These are phyloP conservation scores for Poteriospumella lacustris DNA, from an alignment of 108 stramenopile genomes.

Conservation along the genomic window DNA sequence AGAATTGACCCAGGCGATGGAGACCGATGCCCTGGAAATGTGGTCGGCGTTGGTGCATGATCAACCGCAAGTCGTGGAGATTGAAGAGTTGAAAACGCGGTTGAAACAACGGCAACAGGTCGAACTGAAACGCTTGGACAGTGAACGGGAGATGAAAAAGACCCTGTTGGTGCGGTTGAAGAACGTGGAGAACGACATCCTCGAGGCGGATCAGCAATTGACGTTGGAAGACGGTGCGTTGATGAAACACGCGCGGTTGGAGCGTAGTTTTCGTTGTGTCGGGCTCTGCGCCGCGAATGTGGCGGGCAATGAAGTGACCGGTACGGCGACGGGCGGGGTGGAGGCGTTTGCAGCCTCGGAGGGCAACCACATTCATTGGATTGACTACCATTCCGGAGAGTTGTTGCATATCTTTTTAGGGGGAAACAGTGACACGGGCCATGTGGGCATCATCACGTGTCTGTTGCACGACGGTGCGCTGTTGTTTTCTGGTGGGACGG, in stretches of 20 bases:
- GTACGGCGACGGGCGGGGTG: slow-evolving; percentile 53
- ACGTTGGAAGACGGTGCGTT: slow-evolving; percentile 3
- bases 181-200: slow-evolving; percentile 1
- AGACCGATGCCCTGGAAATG: slow-evolving; percentile 24
- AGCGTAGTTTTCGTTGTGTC: neutral
- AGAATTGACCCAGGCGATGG: neutral
- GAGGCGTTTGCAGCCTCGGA: slow-evolving; percentile 50
- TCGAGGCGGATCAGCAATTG: neutral
- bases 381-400: slow-evolving; percentile 43
- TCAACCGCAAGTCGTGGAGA: slow-evolving; percentile 24
- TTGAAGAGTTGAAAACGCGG: slow-evolving; percentile 28
- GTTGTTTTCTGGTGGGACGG: slow-evolving; percentile 58
- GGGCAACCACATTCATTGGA: slow-evolving; percentile 46
- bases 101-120: neutral
- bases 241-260: neutral
- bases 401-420: slow-evolving; percentile 57
- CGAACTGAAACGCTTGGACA: neutral
- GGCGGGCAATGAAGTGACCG: slow-evolving; percentile 57
- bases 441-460: slow-evolving; percentile 51
- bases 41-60: slow-evolving; percentile 20
- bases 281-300: slow-evolving; percentile 44
- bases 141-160: neutral
- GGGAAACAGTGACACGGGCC: slow-evolving; percentile 52
- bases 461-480: slow-evolving; percentile 50
- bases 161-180: neutral